Percentiles rank a stretch among this genome's conserved stretches.
phyloP scores from a whole-genome alignment of 1,284 basidiomycete species.

The Coniferiporia weirii region DNA sequence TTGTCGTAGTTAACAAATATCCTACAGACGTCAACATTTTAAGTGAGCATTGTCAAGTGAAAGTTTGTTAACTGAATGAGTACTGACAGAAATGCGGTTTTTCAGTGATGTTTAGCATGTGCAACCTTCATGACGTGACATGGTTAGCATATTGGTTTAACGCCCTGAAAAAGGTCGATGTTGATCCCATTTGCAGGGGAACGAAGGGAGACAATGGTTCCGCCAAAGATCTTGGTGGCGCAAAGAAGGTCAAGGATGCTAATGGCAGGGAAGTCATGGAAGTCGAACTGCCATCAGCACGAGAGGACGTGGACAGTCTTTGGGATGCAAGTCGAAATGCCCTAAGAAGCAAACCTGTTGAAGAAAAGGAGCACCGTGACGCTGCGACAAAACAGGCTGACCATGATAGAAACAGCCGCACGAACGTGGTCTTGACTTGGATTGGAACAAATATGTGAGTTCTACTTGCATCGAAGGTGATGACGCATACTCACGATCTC shows the following conservation, averaged over 20 bases:
- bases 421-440: slow-evolving; percentile 83
- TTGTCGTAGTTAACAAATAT: slow-evolving; percentile 13
- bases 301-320: slow-evolving; percentile 82
- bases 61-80: background rate
- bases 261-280: slow-evolving; percentile 84
- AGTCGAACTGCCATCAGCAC: slow-evolving; percentile 73
- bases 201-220: slow-evolving; percentile 88
- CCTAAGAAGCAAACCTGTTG: slow-evolving; percentile 57
- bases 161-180: slow-evolving; percentile 9
- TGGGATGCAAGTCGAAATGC: slow-evolving; percentile 72
- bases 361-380: slow-evolving; percentile 76
- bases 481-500: slow-evolving; percentile 6
- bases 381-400: slow-evolving; percentile 89
- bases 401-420: slow-evolving; percentile 75
- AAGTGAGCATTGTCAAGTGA: slow-evolving; percentile 36
- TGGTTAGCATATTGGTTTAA: slow-evolving; percentile 42
- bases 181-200: slow-evolving; percentile 44
- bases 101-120: slow-evolving; percentile 84
- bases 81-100: background rate
- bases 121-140: slow-evolving; percentile 84
- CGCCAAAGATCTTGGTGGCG: slow-evolving; percentile 80
- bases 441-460: slow-evolving; percentile 78
- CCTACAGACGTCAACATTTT: slow-evolving; percentile 80
- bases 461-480: slow-evolving; percentile 17
- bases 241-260: slow-evolving; percentile 79